Base-by-base conservation (phyloP, 2,329 filamentous ascomycete genomes). In the Ascochyta fabae region DNA sequence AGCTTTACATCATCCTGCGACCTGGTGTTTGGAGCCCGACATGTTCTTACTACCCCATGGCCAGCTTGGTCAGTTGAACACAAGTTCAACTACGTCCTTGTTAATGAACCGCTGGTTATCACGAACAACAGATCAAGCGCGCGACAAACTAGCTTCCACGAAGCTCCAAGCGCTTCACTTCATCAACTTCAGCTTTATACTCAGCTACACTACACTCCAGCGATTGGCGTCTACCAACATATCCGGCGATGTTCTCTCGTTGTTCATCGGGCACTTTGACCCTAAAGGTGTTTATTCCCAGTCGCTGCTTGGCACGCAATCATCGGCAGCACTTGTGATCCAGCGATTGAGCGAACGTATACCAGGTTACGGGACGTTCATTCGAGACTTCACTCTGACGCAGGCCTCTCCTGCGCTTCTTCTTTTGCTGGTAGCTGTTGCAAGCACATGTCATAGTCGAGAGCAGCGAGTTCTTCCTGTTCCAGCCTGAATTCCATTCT, bases 1-100 rank as follows among this genome's bases (percentile, higher is more conserved):
- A 7, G 60, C 58, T 24, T 42, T 65, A 9, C 58, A 58, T n/a
- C 59, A 68, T 46, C 61, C 65, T 19, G 56, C 43, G 2, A 27
- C 50, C 13, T 43, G 23, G 15, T 9, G 24, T 3, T 40, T 69
- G n/a, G 50, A 59, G 10, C 56, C 61, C 8, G 43, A 56, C 1
- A 45, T 46, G 10, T 61, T 67, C 9, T 24, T 68, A 7, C 40
- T 52, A 9, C 16, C 57, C 3, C 61, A 67, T 31, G 45, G 57
- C 10, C 47, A 58, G 24, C 48, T 64, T 5, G 48, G 52, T 22
- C 36, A 54, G 27, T 40, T 23, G 4, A 41, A 55, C 26, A 42
- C 52, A 24, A 43, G 31, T 16, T 34, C 40, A 16, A 43, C 43
- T 8, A 42, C 51, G 0, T 44, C 38, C 12, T 19, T 44, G 15